Evolutionary conservation across 2,329 filamentous ascomycete genomes (phyloP).

Genomic region (Aspergillus amoenus): DNA sequence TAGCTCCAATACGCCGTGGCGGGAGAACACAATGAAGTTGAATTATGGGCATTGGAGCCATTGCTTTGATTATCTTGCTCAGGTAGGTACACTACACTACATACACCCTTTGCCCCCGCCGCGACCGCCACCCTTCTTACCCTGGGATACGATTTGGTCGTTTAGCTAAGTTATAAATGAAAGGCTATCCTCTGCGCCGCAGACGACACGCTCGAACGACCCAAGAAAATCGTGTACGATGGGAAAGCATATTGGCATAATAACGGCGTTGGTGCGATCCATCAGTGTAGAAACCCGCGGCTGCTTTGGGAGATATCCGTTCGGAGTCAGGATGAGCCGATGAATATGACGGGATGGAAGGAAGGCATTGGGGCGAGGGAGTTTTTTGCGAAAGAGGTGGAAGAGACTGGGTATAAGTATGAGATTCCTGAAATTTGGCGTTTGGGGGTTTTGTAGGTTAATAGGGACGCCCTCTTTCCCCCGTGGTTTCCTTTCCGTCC

Average conservation of each 20-base stretch:
- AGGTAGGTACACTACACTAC: conserved; percentile 7
- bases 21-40: background rate
- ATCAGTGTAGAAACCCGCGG: conserved; percentile 16
- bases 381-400: conserved; percentile 7
- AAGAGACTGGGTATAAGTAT: conserved; percentile 1
- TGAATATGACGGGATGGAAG: conserved; percentile 9
- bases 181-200: conserved; percentile 15
- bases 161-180: background rate
- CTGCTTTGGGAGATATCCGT: conserved; percentile 13
- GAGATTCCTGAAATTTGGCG: background rate
- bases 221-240: background rate
- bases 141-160: too few relatives aligned
- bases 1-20: background rate
- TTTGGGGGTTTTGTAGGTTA: background rate
- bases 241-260: conserved; percentile 6
- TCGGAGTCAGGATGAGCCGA: background rate
- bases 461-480: too few relatives aligned
- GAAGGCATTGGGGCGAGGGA: conserved; percentile 5
- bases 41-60: conserved; percentile 16
- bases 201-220: conserved; percentile 17
- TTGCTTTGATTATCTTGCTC: conserved; percentile 21
- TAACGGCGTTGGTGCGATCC: conserved; percentile 11
- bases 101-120: background rate
- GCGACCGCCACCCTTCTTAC: too few relatives aligned
- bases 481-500: too few relatives aligned